Percentiles rank a stretch among this genome's conserved stretches.
Evolutionary conservation across 331 rosid species (phyloP).

Genomic region (Spiraea crenata): DNA sequence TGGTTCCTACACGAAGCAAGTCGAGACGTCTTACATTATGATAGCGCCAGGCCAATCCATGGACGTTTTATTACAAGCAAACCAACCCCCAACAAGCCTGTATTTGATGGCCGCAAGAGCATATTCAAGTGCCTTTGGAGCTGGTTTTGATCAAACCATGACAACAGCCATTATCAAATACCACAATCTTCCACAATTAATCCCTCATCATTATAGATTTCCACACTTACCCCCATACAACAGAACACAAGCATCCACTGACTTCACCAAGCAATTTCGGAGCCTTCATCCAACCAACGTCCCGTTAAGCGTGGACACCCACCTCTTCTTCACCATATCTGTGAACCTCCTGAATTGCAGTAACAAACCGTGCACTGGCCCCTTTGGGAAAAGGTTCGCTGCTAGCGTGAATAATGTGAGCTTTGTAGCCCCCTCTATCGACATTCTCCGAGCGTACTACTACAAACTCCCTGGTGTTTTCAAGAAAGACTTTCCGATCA

Average conservation of each 20-base stretch:
- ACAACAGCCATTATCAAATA: slow-evolving; percentile 35
- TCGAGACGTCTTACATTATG: slow-evolving; percentile 33
- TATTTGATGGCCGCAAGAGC: slow-evolving; percentile 45
- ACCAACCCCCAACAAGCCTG: slow-evolving; percentile 32
- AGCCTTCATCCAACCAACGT: slow-evolving; percentile 23
- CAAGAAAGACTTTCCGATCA: slow-evolving; percentile 38
- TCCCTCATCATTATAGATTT: background rate
- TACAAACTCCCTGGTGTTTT: slow-evolving; percentile 38
- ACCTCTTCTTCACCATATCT: slow-evolving; percentile 34
- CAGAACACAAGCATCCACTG: slow-evolving; percentile 12
- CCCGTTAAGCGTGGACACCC: slow-evolving; percentile 30
- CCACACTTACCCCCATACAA: slow-evolving; percentile 8
- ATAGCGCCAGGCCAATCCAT: slow-evolving; percentile 48
- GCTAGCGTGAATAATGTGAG: slow-evolving; percentile 59
- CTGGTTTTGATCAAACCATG: slow-evolving; percentile 24
- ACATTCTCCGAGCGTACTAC: slow-evolving; percentile 47
- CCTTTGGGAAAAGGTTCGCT: slow-evolving; percentile 21
- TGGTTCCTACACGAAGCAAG: slow-evolving; percentile 30
- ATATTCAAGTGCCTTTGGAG: background rate
- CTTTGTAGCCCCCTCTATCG: slow-evolving; percentile 31
- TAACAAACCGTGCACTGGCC: slow-evolving; percentile 20
- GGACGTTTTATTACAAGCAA: slow-evolving; percentile 35
- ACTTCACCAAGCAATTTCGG: slow-evolving; percentile 9
- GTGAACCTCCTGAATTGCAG: slow-evolving; percentile 16
- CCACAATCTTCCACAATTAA: slow-evolving; percentile 2